phyloP scores from a whole-genome alignment of 306 rosid species.

The Vigna nakashimae region DNA sequence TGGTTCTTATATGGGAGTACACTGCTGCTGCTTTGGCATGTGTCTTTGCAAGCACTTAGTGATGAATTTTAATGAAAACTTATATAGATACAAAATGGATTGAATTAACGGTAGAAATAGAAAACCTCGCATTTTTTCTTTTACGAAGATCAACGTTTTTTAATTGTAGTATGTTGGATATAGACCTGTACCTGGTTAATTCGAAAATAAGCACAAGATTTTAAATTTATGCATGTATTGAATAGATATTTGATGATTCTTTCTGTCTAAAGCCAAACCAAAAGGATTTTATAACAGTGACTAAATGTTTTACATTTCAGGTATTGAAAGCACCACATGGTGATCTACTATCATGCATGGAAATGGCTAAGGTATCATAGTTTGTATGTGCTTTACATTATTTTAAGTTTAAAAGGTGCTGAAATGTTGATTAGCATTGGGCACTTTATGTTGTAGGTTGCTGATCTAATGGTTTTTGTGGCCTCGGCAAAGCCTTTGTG shows the following conservation, averaged over 20 bases:
- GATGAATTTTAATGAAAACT: background rate
- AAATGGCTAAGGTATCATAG: constrained; percentile 88
- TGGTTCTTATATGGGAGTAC: background rate
- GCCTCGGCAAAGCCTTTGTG: constrained; percentile 60
- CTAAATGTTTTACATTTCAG: constrained; percentile 43
- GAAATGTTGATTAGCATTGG: constrained; percentile 29
- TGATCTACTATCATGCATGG: constrained; percentile 78
- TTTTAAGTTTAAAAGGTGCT: constrained; percentile 22
- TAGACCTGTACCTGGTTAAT: background rate
- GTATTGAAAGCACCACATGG: constrained; percentile 92
- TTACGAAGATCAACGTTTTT: background rate
- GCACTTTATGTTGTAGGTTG: constrained; percentile 64
- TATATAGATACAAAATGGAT: background rate
- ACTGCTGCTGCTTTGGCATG: background rate
- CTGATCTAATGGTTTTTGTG: constrained; percentile 92
- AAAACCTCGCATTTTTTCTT: background rate
- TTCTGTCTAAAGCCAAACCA: background rate
- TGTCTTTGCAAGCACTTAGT: background rate
- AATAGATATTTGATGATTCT: background rate
- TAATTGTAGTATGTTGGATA: background rate
- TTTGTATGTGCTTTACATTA: background rate
- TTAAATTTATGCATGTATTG: constrained; percentile 15
- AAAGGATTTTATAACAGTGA: constrained; percentile 27
- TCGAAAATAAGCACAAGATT: background rate
- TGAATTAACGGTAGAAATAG: background rate